phyloP scores from a whole-genome alignment of 805 yeast genomes.

The Kockiozyma suomiensis region DNA sequence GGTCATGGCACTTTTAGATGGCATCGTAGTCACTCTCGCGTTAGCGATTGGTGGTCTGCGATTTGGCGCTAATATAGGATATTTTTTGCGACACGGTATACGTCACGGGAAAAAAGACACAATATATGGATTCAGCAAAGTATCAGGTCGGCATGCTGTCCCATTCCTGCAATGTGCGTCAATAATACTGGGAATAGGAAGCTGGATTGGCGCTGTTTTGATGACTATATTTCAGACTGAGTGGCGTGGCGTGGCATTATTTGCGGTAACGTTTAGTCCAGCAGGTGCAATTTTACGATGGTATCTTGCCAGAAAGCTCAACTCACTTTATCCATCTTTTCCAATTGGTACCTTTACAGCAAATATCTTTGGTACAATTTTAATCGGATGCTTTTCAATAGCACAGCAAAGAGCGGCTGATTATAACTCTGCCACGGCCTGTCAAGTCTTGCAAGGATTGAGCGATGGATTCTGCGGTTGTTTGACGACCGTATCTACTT shows the following conservation, averaged over 20 bases:
- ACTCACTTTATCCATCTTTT: constrained; percentile 24
- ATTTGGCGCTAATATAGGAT: constrained; percentile 32
- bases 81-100: not conserved
- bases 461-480: constrained; percentile 36
- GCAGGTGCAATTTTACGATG: constrained; percentile 34
- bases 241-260: constrained; percentile 35
- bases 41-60: constrained; percentile 31
- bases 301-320: constrained; percentile 28
- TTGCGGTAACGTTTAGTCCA: constrained; percentile 35
- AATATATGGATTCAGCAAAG: constrained; percentile 7
- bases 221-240: constrained; percentile 27
- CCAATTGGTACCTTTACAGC: constrained; percentile 37
- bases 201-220: constrained; percentile 34
- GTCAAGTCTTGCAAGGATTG: constrained; percentile 34
- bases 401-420: constrained; percentile 9
- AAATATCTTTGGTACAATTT: constrained; percentile 34
- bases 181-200: constrained; percentile 26
- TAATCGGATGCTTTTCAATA: constrained; percentile 9
- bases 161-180: constrained; percentile 9
- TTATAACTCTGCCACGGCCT: not conserved
- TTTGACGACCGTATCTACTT: constrained; percentile 36
- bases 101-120: not conserved
- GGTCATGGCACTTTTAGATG: constrained; percentile 31
- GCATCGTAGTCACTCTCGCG: constrained; percentile 30
- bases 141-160: constrained; percentile 1